Evolutionary conservation across 2,329 filamentous ascomycete genomes (phyloP).

Genomic region (Didymellaceae sp.): DNA sequence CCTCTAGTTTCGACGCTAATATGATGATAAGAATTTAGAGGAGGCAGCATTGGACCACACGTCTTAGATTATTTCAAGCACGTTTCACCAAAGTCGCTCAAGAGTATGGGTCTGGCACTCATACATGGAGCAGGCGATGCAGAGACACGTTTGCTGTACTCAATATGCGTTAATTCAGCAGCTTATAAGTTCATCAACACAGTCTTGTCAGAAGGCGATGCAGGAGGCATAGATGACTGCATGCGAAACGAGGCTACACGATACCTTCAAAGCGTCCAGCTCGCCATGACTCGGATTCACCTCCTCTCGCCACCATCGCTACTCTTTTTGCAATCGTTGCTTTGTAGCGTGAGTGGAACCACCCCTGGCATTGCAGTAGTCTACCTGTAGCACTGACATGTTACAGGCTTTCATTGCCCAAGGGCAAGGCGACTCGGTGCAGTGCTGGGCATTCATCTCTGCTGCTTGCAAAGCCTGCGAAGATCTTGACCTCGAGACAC

Average conservation of each 20-base stretch:
- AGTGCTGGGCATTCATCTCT: conserved; percentile 29
- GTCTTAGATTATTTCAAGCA: conserved; percentile 31
- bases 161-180: conserved; percentile 30
- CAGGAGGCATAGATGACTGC: conserved; percentile 17
- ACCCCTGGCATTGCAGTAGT: neutral
- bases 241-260: conserved; percentile 15
- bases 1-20: neutral
- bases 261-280: conserved; percentile 21
- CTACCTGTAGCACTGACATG: neutral
- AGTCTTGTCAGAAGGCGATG: conserved; percentile 16
- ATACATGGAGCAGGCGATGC: conserved; percentile 20
- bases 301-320: conserved; percentile 22
- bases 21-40: conserved; percentile 17
- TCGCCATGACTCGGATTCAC: conserved; percentile 28
- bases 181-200: conserved; percentile 29
- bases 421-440: conserved; percentile 24
- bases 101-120: conserved; percentile 26
- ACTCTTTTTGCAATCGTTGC: conserved; percentile 26
- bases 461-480: conserved; percentile 29
- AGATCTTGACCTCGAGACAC: conserved; percentile 24
- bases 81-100: conserved; percentile 27
- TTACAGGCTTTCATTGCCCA: conserved; percentile 26
- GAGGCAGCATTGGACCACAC: conserved; percentile 24
- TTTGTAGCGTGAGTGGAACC: conserved; percentile 26
- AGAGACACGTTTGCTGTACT: conserved; percentile 28